Evolutionary conservation across 768 basidiomycete genomes (phyloP).

Genomic region (Rhodosporidiobolus sp.): DNA sequence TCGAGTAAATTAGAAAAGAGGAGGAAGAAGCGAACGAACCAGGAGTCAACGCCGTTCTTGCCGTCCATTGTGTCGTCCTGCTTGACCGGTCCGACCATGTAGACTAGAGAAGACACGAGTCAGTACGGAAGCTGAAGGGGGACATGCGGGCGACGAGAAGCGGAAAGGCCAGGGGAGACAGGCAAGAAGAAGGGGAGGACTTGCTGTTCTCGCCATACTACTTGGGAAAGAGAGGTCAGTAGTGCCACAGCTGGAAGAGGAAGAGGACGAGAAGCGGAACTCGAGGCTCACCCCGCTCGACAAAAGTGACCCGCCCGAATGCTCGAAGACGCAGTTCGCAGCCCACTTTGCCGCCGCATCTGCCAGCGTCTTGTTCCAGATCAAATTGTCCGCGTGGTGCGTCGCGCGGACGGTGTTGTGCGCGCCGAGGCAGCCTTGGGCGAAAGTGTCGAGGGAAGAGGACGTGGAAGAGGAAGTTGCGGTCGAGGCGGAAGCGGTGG

Average conservation of each 20-base stretch:
- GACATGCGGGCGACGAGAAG: no score
- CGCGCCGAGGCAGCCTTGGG: not conserved
- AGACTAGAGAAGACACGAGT: not conserved
- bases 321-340: constrained; percentile 9
- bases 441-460: not conserved
- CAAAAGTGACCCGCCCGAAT: not conserved
- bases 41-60: constrained; percentile 1
- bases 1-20: not conserved
- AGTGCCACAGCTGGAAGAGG: not conserved
- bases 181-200: not conserved
- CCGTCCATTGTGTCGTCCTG: not conserved
- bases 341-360: constrained; percentile 8
- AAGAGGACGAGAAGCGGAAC: no score
- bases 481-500: not conserved
- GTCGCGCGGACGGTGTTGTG: constrained; percentile 22
- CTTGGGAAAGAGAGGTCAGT: not conserved
- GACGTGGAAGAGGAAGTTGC: not conserved
- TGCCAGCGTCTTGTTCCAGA: constrained; percentile 22
- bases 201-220: constrained; percentile 18
- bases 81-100: not conserved
- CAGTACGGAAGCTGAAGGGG: not conserved
- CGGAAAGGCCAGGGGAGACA: not conserved
- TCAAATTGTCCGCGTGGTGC: constrained; percentile 2
- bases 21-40: not conserved
- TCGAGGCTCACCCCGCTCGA: not conserved